phyloP scores from a whole-genome alignment of 164 flowering plant species.

The Vitis riparia region DNA sequence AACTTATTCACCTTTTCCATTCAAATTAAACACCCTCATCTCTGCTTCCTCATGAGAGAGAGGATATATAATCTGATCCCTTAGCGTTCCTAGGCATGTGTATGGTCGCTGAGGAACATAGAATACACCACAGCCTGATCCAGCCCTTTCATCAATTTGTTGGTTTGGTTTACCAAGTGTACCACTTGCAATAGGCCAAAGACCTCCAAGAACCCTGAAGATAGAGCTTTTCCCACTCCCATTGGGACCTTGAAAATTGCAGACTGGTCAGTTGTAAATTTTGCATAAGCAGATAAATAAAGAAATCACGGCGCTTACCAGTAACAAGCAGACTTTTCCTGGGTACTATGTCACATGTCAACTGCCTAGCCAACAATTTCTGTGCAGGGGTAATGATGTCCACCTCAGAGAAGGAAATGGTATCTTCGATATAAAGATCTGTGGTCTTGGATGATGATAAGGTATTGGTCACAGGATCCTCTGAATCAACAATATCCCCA shows the following conservation, averaged over 20 bases:
- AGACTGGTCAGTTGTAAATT: slow-evolving; percentile 13
- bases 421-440: slow-evolving; percentile 37
- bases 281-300: not conserved
- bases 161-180: slow-evolving; percentile 62
- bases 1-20: slow-evolving; percentile 45
- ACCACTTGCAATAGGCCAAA: slow-evolving; percentile 92
- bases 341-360: slow-evolving; percentile 70
- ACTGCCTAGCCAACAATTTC: slow-evolving; percentile 77
- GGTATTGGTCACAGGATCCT: slow-evolving; percentile 19
- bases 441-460: slow-evolving; percentile 10
- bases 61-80: slow-evolving; percentile 98
- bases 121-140: slow-evolving; percentile 59
- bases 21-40: slow-evolving; percentile 31
- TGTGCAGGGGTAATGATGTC: slow-evolving; percentile 89
- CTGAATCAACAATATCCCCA: slow-evolving; percentile 25
- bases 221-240: slow-evolving; percentile 99
- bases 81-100: slow-evolving; percentile 89
- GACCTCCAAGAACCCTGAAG: slow-evolving; percentile 88
- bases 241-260: slow-evolving; percentile 72
- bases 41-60: slow-evolving; percentile 86
- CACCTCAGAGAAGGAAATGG: slow-evolving; percentile 74
- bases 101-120: slow-evolving; percentile 96
- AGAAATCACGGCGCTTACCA: slow-evolving; percentile 50
- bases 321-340: slow-evolving; percentile 92
- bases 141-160: slow-evolving; percentile 30